Conservation (phyloP, 2,329 filamentous ascomycete genomes). For the Colletotrichum acutatum region DNA sequence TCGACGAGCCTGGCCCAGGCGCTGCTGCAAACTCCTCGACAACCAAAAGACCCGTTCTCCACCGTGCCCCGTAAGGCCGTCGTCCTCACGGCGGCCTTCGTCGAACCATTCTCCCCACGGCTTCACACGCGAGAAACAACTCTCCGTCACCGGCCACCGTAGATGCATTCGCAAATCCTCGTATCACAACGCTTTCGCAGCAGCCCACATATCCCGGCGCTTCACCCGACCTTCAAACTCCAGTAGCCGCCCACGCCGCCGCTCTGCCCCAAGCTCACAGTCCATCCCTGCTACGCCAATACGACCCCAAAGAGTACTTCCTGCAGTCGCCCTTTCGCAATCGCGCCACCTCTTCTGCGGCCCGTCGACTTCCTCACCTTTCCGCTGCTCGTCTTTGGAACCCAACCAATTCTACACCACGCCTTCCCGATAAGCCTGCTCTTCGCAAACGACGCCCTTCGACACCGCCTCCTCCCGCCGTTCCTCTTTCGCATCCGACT, state of each 20-base stretch:
- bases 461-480: conserved; percentile 62
- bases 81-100: conserved; percentile 57
- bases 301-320: conserved; percentile 37
- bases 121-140: conserved; percentile 52
- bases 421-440: conserved; percentile 44
- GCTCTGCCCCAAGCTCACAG: conserved; percentile 36
- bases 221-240: conserved; percentile 23
- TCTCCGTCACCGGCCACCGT: conserved; percentile 40
- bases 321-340: conserved; percentile 57
- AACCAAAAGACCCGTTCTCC: conserved; percentile 21
- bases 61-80: conserved; percentile 52
- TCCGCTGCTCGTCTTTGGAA: conserved; percentile 68
- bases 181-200: conserved; percentile 44
- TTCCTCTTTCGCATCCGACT: conserved; percentile 60
- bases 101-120: conserved; percentile 56
- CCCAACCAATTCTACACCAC: conserved; percentile 68
- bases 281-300: conserved; percentile 17
- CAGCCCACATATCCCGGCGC: conserved; percentile 46
- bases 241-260: conserved; percentile 30
- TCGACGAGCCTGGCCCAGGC: conserved; percentile 26
- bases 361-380: conserved; percentile 51
- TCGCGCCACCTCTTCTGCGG: conserved; percentile 45
- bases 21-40: conserved; percentile 30
- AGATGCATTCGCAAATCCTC: conserved; percentile 45
- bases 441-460: conserved; percentile 60